A percentile compares a stretch with the other conserved stretches of the same genome.
Conservation (phyloP, 139 green algal species). For the Chlamydomonas sphaeroides region DNA sequence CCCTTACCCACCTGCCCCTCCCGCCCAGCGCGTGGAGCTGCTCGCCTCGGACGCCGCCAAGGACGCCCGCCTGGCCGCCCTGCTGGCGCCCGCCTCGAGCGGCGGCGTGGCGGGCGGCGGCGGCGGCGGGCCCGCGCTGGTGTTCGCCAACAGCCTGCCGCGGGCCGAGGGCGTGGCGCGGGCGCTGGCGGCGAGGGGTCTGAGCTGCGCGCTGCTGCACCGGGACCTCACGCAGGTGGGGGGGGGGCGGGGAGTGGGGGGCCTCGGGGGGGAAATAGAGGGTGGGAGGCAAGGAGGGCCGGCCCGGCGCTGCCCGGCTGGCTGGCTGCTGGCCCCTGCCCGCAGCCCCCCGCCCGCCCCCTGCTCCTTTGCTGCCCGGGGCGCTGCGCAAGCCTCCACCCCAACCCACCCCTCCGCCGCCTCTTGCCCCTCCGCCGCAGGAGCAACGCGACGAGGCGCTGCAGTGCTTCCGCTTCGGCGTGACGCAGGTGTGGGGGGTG, state of each 20-base stretch:
- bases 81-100: neutral
- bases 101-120: slow-evolving; percentile 4
- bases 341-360: too few relatives aligned
- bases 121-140: slow-evolving; percentile 30
- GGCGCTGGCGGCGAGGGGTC: slow-evolving; percentile 59
- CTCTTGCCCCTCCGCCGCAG: slow-evolving; percentile 68
- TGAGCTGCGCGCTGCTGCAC: slow-evolving; percentile 80
- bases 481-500: too few relatives aligned
- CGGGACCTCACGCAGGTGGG: slow-evolving; percentile 71
- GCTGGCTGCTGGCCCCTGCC: too few relatives aligned
- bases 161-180: slow-evolving; percentile 25
- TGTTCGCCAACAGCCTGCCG: slow-evolving; percentile 49
- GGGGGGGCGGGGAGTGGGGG: neutral
- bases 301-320: too few relatives aligned
- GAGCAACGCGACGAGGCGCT: slow-evolving; percentile 88
- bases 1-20: neutral
- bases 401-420: too few relatives aligned
- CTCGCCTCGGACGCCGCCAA: slow-evolving; percentile 16
- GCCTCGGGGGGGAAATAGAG: too few relatives aligned
- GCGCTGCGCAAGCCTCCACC: too few relatives aligned
- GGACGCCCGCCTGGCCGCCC: neutral
- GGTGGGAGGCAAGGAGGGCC: too few relatives aligned
- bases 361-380: too few relatives aligned
- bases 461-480: slow-evolving; percentile 86
- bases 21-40: slow-evolving; percentile 4